phyloP scores from a whole-genome alignment of 116 monocot species.

The Iris pallida region DNA sequence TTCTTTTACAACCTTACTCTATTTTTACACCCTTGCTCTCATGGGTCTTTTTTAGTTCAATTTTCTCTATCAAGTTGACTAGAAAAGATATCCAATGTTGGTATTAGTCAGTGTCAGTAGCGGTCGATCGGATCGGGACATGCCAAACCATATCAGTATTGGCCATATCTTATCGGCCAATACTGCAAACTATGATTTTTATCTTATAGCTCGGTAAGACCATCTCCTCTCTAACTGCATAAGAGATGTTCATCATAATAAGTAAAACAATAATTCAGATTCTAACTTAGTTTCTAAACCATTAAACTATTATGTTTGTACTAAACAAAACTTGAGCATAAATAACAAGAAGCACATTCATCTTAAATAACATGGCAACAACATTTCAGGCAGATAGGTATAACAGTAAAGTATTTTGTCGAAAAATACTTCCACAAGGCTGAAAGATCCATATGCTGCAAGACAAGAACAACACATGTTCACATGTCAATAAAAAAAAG shows the following conservation, averaged over 20 bases:
- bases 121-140: too few relatives aligned
- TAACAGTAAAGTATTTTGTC: constrained; percentile 88
- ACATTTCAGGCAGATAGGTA: constrained; percentile 3
- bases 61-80: too few relatives aligned
- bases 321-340: background rate
- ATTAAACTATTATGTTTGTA: background rate
- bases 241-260: background rate
- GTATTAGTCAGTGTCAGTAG: too few relatives aligned
- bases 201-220: too few relatives aligned
- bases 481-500: background rate
- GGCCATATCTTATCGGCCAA: too few relatives aligned
- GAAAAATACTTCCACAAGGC: constrained; percentile 65
- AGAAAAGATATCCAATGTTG: too few relatives aligned
- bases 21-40: too few relatives aligned
- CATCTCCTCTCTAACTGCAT: too few relatives aligned
- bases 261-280: background rate
- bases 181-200: too few relatives aligned
- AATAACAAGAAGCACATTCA: background rate
- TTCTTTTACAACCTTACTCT: too few relatives aligned
- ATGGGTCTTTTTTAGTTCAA: too few relatives aligned
- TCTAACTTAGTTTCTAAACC: background rate
- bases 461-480: constrained; percentile 1
- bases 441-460: constrained; percentile 94
- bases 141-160: too few relatives aligned
- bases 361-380: background rate